phyloP scores from a whole-genome alignment of 2,329 filamentous ascomycete genomes.

The Drechslera avenae region DNA sequence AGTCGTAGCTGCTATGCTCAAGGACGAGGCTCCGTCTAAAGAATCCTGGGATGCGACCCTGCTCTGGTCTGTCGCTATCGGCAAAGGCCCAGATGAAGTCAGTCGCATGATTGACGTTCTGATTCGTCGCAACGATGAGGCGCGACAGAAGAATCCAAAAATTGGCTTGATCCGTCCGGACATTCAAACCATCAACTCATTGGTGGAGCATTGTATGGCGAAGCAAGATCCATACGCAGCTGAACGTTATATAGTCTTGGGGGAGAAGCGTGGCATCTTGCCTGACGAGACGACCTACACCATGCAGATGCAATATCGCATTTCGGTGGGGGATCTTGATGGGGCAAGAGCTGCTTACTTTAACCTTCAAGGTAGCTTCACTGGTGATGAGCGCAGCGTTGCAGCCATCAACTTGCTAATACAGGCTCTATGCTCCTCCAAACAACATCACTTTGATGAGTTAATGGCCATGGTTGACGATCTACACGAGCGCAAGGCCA shows the following conservation, averaged over 20 bases:
- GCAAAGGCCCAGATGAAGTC: slow-evolving; percentile 73
- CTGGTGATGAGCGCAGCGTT: slow-evolving; percentile 63
- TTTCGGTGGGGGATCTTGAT: slow-evolving; percentile 73
- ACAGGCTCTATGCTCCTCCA: slow-evolving; percentile 66
- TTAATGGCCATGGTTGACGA: slow-evolving; percentile 76
- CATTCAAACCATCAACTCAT: slow-evolving; percentile 73
- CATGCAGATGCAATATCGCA: slow-evolving; percentile 75
- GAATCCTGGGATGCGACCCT: slow-evolving; percentile 73
- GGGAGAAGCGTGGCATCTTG: slow-evolving; percentile 66
- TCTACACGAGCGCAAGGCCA: slow-evolving; percentile 70
- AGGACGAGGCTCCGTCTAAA: slow-evolving; percentile 48
- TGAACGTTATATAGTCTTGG: slow-evolving; percentile 73
- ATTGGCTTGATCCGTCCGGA: slow-evolving; percentile 58
- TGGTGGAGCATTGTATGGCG: slow-evolving; percentile 75
- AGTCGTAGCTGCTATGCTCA: slow-evolving; percentile 49
- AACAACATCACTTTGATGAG: slow-evolving; percentile 68
- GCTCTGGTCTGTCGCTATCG: slow-evolving; percentile 74
- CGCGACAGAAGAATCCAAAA: slow-evolving; percentile 43
- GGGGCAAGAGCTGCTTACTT: slow-evolving; percentile 71
- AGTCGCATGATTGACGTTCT: slow-evolving; percentile 74
- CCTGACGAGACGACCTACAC: slow-evolving; percentile 73
- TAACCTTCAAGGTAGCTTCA: slow-evolving; percentile 63
- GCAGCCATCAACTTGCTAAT: slow-evolving; percentile 73
- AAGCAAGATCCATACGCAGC: slow-evolving; percentile 72
- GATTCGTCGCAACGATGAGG: slow-evolving; percentile 55